Conservation (phyloP, 179 eudicot species). For the Beta corolliflora region DNA sequence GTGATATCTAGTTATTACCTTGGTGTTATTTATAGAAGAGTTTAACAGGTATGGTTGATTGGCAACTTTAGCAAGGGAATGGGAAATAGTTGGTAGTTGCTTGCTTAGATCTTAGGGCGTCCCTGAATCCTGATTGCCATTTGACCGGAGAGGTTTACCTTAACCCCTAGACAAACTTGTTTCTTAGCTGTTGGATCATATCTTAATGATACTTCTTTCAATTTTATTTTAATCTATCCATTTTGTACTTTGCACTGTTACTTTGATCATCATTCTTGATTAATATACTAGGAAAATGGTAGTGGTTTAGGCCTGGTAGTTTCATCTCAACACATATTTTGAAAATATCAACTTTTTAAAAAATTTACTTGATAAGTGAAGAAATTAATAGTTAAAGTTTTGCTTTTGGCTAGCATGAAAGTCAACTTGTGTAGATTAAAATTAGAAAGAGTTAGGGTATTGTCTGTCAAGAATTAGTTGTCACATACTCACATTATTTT, state of each 20-base stretch:
- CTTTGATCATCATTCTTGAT: no score
- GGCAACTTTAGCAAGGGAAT: slow-evolving; percentile 1
- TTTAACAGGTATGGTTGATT: background rate
- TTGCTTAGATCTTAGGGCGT: background rate
- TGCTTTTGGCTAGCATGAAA: no score
- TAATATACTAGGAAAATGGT: no score
- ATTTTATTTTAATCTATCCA: no score
- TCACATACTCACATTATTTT: background rate
- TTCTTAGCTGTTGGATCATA: background rate
- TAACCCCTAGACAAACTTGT: background rate
- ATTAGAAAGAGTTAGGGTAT: no score
- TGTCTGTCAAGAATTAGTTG: background rate
- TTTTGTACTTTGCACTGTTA: no score
- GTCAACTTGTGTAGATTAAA: no score
- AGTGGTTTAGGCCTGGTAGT: no score
- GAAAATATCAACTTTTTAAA: no score
- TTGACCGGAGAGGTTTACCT: background rate
- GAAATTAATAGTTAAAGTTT: no score
- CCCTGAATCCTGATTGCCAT: background rate
- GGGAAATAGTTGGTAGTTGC: slow-evolving; percentile 2
- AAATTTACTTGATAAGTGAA: no score
- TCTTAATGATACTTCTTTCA: background rate
- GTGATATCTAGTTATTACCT: background rate
- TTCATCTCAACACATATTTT: no score
- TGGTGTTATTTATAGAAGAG: background rate